Base-by-base conservation (phyloP, 495 filamentous ascomycete species). In the Thozetella sp. region DNA sequence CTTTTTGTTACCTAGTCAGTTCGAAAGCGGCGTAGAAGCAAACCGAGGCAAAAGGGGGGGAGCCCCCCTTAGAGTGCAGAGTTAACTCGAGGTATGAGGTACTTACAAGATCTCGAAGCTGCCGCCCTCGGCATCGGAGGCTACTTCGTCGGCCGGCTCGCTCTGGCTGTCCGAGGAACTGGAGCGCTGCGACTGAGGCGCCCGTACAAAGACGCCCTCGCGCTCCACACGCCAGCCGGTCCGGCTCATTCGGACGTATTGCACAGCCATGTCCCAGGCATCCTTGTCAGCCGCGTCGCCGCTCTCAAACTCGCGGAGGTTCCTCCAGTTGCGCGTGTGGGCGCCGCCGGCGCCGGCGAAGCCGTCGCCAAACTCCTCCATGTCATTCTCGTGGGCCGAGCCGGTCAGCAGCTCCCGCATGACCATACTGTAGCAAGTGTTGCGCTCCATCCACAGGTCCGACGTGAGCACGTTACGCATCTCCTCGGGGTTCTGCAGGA, bases 361-460 rank as follows among this genome's bases (percentile, higher is more conserved):
- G 25, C 9, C 19, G 25, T 23, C n/a, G 4, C 19, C 3, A 20
- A 20, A 34, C 1, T 37, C 27, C 17, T 55, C 27, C 1, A 2
- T 13, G 22, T 26, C 46, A 13, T 54, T 25, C 25, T 17, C 52
- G 6, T 24, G 20, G 24, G 30, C 22, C 26, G 10, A 51, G 26
- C 20, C 61, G 57, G 27, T 4, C 34, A 76, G 66, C 22, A 82
- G 64, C 50, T 76, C 64, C 25, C 67, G 67, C 67, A 80, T 67
- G 3, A 81, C 51, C 17, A 68, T 43, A 19, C 67, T 63, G 67
- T 81, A 81, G 26, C 73, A 72, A 27, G 60, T 73, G 60, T 76
- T 76, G 25, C 75, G 70, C 63, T 79, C 76, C 69, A 77, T 71
- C 79, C 79, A 79, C 15, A 80, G 68, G 55, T 80, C 76, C 11